Evolutionary conservation across 2,329 filamentous ascomycete species (phyloP), one percentile per base, ranked within the genome.

Genomic region (Raffaelea ambrosiae): DNA sequence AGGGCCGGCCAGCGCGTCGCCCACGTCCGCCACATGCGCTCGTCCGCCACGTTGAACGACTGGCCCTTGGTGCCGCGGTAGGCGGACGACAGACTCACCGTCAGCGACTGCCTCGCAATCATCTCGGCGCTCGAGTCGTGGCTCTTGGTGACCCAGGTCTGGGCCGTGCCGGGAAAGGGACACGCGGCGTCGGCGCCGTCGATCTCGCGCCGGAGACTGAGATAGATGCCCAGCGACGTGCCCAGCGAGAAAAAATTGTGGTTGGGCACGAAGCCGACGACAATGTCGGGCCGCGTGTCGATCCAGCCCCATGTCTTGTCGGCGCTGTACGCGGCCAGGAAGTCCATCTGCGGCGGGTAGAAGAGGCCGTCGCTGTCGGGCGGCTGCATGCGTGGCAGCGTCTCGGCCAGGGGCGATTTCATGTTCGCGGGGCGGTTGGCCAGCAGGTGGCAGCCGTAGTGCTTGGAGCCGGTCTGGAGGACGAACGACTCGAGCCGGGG

Each of bases 381-480:
- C 41, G 63, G 58, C 2, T 59, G 58, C 22, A 68, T 61, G 10
- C 61, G 58, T 26, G 61, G 60, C 11, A 58, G 52, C 16, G 55
- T 53, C 55, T 66, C 63, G 19, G 54, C 54, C 10, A 65, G 53
- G 0, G 65, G 64, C 21, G 59, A 57, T n/a, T 63, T 56, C 50
- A 67, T 62, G 48, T 62, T 60, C 19, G 57, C 61, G 1, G 66
- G 66, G 33, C 64, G 59, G 35, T 64, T 61, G 29, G 61, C 61
- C 10, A 68, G 57, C 43, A 69, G 62, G 47, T 71, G 66, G 50
- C 64, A 67, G 43, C 68, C 68, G 57, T 66, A 68, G 33, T 59
- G 58, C 53, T 66, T 66, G 19, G 61, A 58, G 20, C 63, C 63
- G 5, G 61, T 65, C 46, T 61, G 60, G 14, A 63, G 57, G 18